Percentiles rank a stretch among this genome's conserved stretches.
phyloP scores from a whole-genome alignment of 768 basidiomycete species.

The Mycena crocata region DNA sequence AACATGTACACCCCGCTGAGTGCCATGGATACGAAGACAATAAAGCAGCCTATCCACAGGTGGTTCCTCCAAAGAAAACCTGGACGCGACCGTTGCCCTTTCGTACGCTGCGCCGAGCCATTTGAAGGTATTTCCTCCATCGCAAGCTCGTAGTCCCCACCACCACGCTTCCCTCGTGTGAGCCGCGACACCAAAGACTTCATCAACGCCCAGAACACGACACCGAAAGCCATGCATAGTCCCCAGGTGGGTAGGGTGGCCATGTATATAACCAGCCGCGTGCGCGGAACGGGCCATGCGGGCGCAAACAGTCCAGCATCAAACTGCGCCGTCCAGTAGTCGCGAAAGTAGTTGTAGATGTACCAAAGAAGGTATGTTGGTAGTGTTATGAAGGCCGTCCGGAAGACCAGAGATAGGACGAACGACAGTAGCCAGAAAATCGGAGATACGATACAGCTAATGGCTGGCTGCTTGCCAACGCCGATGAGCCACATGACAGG shows the following conservation, averaged over 20 bases:
- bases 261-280: constrained; percentile 26
- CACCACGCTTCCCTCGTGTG: neutral
- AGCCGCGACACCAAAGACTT: neutral
- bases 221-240: constrained; percentile 6
- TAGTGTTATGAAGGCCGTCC: constrained; percentile 25
- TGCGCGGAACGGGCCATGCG: constrained; percentile 23
- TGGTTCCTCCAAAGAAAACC: neutral
- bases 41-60: neutral
- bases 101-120: neutral
- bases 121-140: neutral
- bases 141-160: constrained; percentile 8
- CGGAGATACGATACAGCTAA: neutral
- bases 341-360: constrained; percentile 17
- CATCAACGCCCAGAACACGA: constrained; percentile 15
- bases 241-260: constrained; percentile 22
- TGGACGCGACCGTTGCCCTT: neutral
- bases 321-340: constrained; percentile 11
- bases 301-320: constrained; percentile 12
- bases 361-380: constrained; percentile 18
- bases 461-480: neutral
- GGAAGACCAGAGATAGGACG: neutral
- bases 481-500: constrained; percentile 3
- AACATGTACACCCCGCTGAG: constrained; percentile 27
- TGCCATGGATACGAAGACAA: constrained; percentile 14
- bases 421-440: constrained; percentile 3